These are phyloP conservation scores for Thelephora ganbajun DNA, from an alignment of 768 basidiomycete species.

Conservation along the genomic window DNA sequence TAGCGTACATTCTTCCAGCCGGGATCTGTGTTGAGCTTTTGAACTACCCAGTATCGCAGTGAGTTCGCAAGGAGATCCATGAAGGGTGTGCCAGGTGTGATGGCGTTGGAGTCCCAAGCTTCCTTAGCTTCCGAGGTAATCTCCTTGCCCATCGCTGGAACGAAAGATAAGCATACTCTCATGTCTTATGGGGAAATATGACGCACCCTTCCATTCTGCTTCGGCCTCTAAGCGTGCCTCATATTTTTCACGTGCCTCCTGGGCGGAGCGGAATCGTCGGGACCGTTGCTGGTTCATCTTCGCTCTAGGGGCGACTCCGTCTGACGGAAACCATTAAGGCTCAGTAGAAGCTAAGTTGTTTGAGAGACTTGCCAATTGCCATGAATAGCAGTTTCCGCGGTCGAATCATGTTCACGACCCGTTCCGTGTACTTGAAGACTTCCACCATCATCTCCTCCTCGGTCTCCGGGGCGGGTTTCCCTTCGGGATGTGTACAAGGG, in stretches of 20 bases:
- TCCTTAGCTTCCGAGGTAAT: slow-evolving; percentile 72
- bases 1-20: slow-evolving; percentile 78
- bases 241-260: slow-evolving; percentile 92
- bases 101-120: slow-evolving; percentile 96
- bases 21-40: slow-evolving; percentile 89
- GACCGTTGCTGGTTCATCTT: slow-evolving; percentile 99
- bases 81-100: slow-evolving; percentile 97
- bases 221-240: slow-evolving; percentile 75
- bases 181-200: background rate
- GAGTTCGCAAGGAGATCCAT: slow-evolving; percentile 86
- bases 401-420: slow-evolving; percentile 93
- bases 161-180: background rate
- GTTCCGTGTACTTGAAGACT: slow-evolving; percentile 91
- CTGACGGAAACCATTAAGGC: slow-evolving; percentile 24
- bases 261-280: slow-evolving; percentile 85
- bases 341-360: slow-evolving; percentile 1
- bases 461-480: slow-evolving; percentile 94
- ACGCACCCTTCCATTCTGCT: slow-evolving; percentile 70
- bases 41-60: slow-evolving; percentile 89
- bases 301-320: slow-evolving; percentile 94
- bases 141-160: slow-evolving; percentile 81
- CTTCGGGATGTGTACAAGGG: slow-evolving; percentile 98
- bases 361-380: slow-evolving; percentile 70
- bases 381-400: slow-evolving; percentile 94
- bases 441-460: slow-evolving; percentile 99